These are phyloP conservation scores for Xylaria telfairii DNA, from an alignment of 495 filamentous ascomycete genomes.

Conservation along the genomic window DNA sequence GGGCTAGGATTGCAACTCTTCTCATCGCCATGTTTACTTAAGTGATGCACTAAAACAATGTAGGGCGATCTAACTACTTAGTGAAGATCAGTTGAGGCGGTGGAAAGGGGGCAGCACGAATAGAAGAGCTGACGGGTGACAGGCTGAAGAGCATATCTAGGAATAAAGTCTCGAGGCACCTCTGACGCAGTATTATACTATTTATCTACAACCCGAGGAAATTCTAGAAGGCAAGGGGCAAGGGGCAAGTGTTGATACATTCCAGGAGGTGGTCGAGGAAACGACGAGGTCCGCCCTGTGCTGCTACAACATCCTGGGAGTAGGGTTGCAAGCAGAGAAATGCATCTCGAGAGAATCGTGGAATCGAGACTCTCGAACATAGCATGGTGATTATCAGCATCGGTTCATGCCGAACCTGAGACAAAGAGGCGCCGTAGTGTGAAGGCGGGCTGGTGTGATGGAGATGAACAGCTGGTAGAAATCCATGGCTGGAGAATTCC, in stretches of 20 bases:
- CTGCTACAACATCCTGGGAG: neutral
- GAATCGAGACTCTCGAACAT: constrained; percentile 27
- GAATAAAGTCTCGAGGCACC: constrained; percentile 24
- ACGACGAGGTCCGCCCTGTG: neutral
- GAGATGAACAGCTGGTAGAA: neutral
- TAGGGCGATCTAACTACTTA: neutral
- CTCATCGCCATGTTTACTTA: constrained; percentile 29
- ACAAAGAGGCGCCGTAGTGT: neutral
- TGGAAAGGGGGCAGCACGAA: neutral
- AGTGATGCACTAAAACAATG: neutral
- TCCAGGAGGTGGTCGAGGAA: constrained; percentile 7
- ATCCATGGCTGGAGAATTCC: neutral
- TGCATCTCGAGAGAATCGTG: neutral
- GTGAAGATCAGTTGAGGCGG: neutral
- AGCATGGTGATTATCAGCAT: neutral
- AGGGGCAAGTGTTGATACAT: constrained; percentile 24
- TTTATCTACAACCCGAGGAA: constrained; percentile 11
- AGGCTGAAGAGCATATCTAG: constrained; percentile 15
- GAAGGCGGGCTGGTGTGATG: neutral
- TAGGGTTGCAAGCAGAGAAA: constrained; percentile 16
- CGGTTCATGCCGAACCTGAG: neutral
- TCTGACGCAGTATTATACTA: constrained; percentile 31
- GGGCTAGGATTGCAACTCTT: constrained; percentile 24
- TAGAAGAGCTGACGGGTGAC: neutral
- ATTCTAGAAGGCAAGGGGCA: constrained; percentile 12